Evolutionary conservation across 352 stramenopile genomes (phyloP).

Genomic region (Aphanomyces stellatus): DNA sequence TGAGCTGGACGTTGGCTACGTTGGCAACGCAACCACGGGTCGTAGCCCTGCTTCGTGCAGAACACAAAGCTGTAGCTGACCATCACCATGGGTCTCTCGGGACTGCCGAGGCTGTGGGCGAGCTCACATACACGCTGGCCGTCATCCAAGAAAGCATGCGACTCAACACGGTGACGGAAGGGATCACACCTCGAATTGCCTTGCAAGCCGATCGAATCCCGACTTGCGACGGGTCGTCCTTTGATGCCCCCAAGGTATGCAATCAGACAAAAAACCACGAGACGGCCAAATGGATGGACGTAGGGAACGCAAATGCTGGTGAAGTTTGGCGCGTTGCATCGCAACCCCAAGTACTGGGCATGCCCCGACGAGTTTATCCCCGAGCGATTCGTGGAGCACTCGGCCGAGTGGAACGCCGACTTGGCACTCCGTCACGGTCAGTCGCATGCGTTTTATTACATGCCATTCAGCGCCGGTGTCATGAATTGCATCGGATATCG

Average conservation of each 20-base stretch:
- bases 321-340: not conserved
- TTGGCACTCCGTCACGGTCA: not conserved
- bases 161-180: not conserved
- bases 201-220: not conserved
- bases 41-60: not conserved
- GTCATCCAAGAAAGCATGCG: slow-evolving; percentile 4
- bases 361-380: not conserved
- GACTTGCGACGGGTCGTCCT: not conserved
- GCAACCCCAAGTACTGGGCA: slow-evolving; percentile 3
- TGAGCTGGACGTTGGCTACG: not conserved
- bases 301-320: slow-evolving; percentile 7
- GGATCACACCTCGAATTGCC: not conserved
- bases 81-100: not conserved
- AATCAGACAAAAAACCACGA: not conserved
- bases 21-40: not conserved
- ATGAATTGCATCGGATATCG: not conserved
- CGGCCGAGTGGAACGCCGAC: not conserved
- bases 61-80: not conserved
- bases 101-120: not conserved
- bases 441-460: not conserved
- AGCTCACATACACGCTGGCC: not conserved
- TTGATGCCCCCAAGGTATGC: not conserved
- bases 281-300: not conserved
- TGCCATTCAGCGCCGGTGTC: slow-evolving; percentile 9
- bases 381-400: not conserved